Evolutionary conservation across 2,329 filamentous ascomycete species (phyloP).

Genomic region (Cladophialophora exuberans): DNA sequence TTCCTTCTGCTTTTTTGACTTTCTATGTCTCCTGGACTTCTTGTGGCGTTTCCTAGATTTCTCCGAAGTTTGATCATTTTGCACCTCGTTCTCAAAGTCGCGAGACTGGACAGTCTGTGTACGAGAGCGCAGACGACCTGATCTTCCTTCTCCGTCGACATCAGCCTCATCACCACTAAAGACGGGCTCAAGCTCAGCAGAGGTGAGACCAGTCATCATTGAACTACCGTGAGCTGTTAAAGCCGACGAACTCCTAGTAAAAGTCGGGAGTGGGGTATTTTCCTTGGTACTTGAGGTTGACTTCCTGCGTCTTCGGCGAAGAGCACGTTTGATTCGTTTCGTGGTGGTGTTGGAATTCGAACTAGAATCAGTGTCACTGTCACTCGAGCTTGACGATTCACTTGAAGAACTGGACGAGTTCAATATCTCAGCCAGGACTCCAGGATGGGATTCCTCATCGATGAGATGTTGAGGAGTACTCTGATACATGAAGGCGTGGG

Average conservation of each 20-base stretch:
- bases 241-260: conserved; percentile 43
- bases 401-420: conserved; percentile 66
- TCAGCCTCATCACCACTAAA: conserved; percentile 60
- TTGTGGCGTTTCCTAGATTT: conserved; percentile 40
- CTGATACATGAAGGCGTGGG: conserved; percentile 88
- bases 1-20: conserved; percentile 29
- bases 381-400: conserved; percentile 54
- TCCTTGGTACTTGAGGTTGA: conserved; percentile 74
- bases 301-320: conserved; percentile 74
- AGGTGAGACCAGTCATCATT: conserved; percentile 14
- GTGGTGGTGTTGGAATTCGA: conserved; percentile 72
- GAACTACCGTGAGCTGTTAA: conserved; percentile 37
- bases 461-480: conserved; percentile 91
- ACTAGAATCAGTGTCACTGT: conserved; percentile 70
- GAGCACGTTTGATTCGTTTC: conserved; percentile 74
- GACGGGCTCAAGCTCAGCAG: conserved; percentile 29
- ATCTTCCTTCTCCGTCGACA: conserved; percentile 48
- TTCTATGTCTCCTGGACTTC: conserved; percentile 32
- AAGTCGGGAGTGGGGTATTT: conserved; percentile 50
- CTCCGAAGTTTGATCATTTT: conserved; percentile 28
- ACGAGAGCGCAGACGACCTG: conserved; percentile 27
- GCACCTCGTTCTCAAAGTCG: conserved; percentile 49
- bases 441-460: conserved; percentile 86
- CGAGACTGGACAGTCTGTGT: conserved; percentile 40
- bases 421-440: conserved; percentile 79